Evolutionary conservation across 192 early-diverging fungal genomes (phyloP), one percentile per base, ranked within the genome.

Genomic region (Backusella sp.): DNA sequence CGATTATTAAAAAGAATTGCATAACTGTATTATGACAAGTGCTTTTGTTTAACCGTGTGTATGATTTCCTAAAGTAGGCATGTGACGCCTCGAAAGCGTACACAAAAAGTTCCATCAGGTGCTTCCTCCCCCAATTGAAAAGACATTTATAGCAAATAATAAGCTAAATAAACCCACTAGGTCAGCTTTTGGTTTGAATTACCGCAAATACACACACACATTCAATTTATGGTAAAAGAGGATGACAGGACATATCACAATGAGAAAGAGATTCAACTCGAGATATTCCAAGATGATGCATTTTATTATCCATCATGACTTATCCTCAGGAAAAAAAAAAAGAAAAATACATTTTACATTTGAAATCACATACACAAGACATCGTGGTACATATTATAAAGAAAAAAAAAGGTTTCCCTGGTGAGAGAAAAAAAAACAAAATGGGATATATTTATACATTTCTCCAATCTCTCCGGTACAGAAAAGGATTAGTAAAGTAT

Each of bases 11-110:
- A 56, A 56, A 56, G 53, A 8, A 26, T 11, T 56, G 53, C 53
- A 56, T 52, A 52, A 52, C 49, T 52, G 49, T 5, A 52, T 56
- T 23, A 56, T 56, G 53, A 56, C 53, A 56, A 56, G 17, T 34
- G 26, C 32, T 23, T 56, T 56, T 56, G 53, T 56, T 56, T 11
- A 56, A 56, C 53, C 53, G 30, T 68, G 67, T 68, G 67, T 23
- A 37, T 23, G 35, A 23, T 69, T 69, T 39, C 68, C 35, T 41
- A 69, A 69, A 69, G 68, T 21, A 41, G 68, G n/a, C 68, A 69
- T 69, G 37, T 69, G 68, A 69, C 21, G 28, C 66, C 9, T 62
- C 11, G 21, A 28, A 62, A 62, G 23, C 12, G 56, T 62, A 62
- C 56, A 62, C 46, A 49, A 49, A 49, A n/a, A n/a, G 19, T 28